Base-by-base conservation (phyloP, 139 green algal species). In the Raphidocelis subcapitata region DNA sequence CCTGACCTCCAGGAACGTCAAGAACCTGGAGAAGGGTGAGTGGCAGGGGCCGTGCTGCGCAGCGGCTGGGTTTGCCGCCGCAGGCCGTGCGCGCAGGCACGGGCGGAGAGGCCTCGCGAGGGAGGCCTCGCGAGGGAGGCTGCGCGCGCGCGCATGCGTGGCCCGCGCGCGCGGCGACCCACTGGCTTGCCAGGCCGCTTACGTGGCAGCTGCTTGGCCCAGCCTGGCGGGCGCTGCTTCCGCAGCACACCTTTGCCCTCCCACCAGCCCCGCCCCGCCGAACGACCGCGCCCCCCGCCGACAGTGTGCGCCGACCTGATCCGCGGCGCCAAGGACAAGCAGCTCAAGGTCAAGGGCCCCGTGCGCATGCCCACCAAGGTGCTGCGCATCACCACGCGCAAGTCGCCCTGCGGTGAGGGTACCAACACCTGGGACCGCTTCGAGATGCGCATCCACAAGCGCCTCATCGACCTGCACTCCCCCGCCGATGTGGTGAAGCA, bases 371-470 rank as follows among this genome's bases (percentile, higher is more conserved):
- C 96, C 79, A 99, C 96, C 73, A 98, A 98, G 89, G 87, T 87
- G n/a, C 88, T 99, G 74, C 86, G 84, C 67, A 94, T 99, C 84
- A 99, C 94, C 77, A 98, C 91, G 26, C 90, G 96, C 81, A 99
- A 99, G 91, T 95, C 93, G 1, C 96, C 96, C 36, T 98, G 88
- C 81, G 96, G 96, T 88, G 89, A 99, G 83, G 96, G 95, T 90
- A 99, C 96, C 84, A 99, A 99, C 93, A 99, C 96, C 63, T 99
- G 82, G 79, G 96, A 99, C 80, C 75, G 87, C 61, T 97, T 97
- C 68, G 92, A 98, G 90, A 94, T 99, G 91, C 84, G 91, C 55
- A 95, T 99, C 79, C 96, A 99, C 93, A 99, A 99, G 92, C 89
- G 96, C 66, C 79, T 99, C 51, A 98, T 99, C 77, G 96, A 99